These are phyloP conservation scores for Wallemia mellicola DNA, from an alignment of 1,284 basidiomycete genomes.

Conservation along the genomic window DNA sequence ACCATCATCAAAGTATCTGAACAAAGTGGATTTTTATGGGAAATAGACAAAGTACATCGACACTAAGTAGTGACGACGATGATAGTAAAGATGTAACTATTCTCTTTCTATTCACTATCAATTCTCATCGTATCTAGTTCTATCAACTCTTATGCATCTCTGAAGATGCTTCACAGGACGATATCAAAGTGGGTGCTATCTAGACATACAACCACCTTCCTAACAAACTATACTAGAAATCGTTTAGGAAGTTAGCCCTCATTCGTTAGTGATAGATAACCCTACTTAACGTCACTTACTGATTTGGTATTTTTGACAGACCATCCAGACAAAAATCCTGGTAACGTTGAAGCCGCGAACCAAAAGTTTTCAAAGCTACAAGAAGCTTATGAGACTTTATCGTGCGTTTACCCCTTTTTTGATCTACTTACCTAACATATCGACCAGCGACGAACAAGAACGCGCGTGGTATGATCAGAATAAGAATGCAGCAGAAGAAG, in stretches of 20 bases:
- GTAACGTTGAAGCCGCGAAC: conserved; percentile 57
- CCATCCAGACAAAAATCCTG: conserved; percentile 66
- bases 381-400: conserved; percentile 64
- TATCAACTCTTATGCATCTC: conserved; percentile 18
- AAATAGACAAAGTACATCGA: not conserved
- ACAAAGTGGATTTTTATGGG: not conserved
- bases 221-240: conserved; percentile 22
- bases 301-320: conserved; percentile 24
- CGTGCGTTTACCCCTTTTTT: not conserved
- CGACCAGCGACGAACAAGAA: conserved; percentile 74
- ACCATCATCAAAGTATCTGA: not conserved
- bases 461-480: conserved; percentile 97
- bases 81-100: not conserved
- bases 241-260: conserved; percentile 46
- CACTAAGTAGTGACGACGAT: not conserved
- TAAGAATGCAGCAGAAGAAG: conserved; percentile 26
- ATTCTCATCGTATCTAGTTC: conserved; percentile 1
- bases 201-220: not conserved
- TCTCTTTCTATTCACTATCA: not conserved
- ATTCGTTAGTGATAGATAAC: conserved; percentile 5
- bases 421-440: conserved; percentile 21
- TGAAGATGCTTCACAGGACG: conserved; percentile 49
- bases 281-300: not conserved
- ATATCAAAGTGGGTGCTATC: conserved; percentile 44
- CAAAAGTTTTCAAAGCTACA: conserved; percentile 63